These are phyloP conservation scores for Fusarium heterosporum DNA, from an alignment of 2,329 filamentous ascomycete genomes.

Conservation along the genomic window DNA sequence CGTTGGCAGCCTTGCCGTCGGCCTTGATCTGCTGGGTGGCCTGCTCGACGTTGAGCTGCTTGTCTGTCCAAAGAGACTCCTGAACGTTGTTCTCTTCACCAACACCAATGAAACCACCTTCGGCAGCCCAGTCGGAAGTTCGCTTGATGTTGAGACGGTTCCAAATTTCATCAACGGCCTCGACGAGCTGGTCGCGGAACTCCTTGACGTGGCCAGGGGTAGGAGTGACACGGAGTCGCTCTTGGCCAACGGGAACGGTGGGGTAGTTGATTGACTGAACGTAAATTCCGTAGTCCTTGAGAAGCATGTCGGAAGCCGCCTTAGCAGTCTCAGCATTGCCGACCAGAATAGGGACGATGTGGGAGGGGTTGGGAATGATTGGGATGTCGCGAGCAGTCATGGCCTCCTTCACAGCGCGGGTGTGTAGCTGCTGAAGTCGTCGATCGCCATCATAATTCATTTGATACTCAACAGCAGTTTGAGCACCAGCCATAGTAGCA, in stretches of 20 bases:
- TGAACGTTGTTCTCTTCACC: conserved; percentile 74
- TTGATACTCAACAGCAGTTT: conserved; percentile 93
- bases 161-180: conserved; percentile 90
- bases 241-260: conserved; percentile 97
- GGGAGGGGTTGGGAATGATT: conserved; percentile 96
- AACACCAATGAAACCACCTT: conserved; percentile 95
- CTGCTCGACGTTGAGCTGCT: conserved; percentile 83
- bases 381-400: conserved; percentile 85
- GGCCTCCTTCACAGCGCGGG: conserved; percentile 90
- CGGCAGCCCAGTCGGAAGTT: conserved; percentile 88
- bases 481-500: conserved; percentile 95
- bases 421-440: conserved; percentile 94
- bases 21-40: conserved; percentile 71
- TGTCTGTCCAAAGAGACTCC: conserved; percentile 89
- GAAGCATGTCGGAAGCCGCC: conserved; percentile 89
- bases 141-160: conserved; percentile 88
- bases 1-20: conserved; percentile 51
- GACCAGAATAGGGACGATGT: conserved; percentile 94
- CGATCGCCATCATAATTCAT: conserved; percentile 86
- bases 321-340: conserved; percentile 95
- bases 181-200: conserved; percentile 86
- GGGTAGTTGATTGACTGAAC: conserved; percentile 99
- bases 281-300: conserved; percentile 92
- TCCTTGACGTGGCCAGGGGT: conserved; percentile 91
- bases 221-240: conserved; percentile 93